Evolutionary conservation across 2,329 filamentous ascomycete species (phyloP), one percentile per base, ranked within the genome.

Genomic region (Alternaria brassicae): DNA sequence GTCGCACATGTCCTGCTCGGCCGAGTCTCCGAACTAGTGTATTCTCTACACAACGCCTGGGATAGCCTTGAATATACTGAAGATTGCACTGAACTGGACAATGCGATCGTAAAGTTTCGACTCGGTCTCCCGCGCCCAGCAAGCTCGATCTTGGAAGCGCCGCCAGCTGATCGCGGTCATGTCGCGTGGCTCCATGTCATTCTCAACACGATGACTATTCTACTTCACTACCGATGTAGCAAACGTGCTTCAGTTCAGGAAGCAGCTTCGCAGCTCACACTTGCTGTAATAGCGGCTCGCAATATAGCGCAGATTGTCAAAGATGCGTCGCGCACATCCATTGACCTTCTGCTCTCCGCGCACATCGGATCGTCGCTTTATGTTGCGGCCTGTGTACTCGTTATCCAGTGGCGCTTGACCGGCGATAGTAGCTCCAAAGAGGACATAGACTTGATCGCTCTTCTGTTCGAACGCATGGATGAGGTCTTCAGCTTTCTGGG

Each of bases 1-100:
- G 48, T 75, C 15, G 70, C 69, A 4, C 66, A 76, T 44, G 58
- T 75, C 12, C 45, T 77, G 2, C 65, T 77, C 19, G 72, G 74
- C 4, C 68, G 71, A 4, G 56, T 70, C 10, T 23, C 65, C 2
- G 74, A 76, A 40, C 63, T 71, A 3, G 56, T 75, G 1, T 65
- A 75, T 34, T 73, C 71, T 15, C 60, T 74, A 0, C 72, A 77
- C 36, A 64, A 65, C 19, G 27, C 60, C 1, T 68, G 67, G 2
- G 57, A 68, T 12, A 62, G 65, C 4, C 59, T 55, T 1, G 71
- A 74, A 42, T 74, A 72, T 47, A 57, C 56, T 2, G 52, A 68
- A 44, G 65, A 70, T n/a, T 71, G 67, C 25, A 53, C 66, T 5
- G 59, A 69, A n/a, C 58, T 77, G 1, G 72, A 74, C 49, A 55